phyloP scores from a whole-genome alignment of 2,329 filamentous ascomycete species.

The Knufia fluminis region DNA sequence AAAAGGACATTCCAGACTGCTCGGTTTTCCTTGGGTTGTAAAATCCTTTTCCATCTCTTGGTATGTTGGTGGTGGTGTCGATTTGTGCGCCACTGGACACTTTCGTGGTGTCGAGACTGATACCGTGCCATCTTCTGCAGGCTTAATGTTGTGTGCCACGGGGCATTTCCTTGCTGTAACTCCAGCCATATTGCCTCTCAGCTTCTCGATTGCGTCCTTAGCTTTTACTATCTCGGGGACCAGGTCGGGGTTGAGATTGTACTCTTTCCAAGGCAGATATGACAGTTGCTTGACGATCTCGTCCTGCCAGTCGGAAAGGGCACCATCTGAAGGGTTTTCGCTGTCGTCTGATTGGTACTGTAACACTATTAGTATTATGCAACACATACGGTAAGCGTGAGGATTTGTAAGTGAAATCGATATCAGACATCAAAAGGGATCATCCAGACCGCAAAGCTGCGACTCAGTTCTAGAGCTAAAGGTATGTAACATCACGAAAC shows the following conservation, averaged over 20 bases:
- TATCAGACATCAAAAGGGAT: constrained; percentile 7
- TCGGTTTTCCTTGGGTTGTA: constrained; percentile 73
- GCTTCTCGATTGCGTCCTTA: constrained; percentile 30
- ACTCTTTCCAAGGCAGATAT: constrained; percentile 19
- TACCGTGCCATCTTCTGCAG: neutral
- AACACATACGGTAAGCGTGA: neutral
- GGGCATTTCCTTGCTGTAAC: constrained; percentile 23
- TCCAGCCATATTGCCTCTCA: constrained; percentile 22
- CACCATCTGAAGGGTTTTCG: constrained; percentile 6
- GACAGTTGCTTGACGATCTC: constrained; percentile 7
- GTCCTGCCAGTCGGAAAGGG: constrained; percentile 5
- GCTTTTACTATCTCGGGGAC: constrained; percentile 27
- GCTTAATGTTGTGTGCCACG: constrained; percentile 24
- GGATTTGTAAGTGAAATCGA: neutral
- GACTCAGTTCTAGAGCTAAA: constrained; percentile 12
- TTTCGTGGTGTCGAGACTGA: neutral
- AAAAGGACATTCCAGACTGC: constrained; percentile 74
- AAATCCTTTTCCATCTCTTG: constrained; percentile 74
- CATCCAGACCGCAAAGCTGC: neutral
- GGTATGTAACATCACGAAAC: constrained; percentile 6
- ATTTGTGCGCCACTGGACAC: constrained; percentile 22
- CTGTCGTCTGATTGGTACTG: neutral
- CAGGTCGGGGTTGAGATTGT: neutral
- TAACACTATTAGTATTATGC: neutral
- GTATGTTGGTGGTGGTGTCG: constrained; percentile 6